phyloP scores from a whole-genome alignment of 2,329 filamentous ascomycete species.

The Ceratocystis variospora region DNA sequence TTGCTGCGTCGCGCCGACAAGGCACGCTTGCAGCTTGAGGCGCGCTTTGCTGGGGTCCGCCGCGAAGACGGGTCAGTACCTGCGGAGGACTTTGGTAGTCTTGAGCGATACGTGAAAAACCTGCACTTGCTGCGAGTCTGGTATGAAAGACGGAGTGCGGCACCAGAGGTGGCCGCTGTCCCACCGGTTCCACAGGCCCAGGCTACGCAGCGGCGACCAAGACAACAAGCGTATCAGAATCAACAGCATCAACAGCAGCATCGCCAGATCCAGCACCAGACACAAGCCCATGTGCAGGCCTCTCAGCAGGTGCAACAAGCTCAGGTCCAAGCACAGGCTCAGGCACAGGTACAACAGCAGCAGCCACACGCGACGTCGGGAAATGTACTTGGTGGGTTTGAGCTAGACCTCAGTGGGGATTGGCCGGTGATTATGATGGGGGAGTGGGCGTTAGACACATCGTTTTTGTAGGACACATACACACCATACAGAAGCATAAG shows the following conservation, averaged over 20 bases:
- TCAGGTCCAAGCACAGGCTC: neutral
- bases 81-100: constrained; percentile 18
- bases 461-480: constrained; percentile 5
- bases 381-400: constrained; percentile 4
- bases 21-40: constrained; percentile 15
- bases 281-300: neutral
- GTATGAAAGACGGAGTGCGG: constrained; percentile 17
- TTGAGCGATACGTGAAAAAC: constrained; percentile 18
- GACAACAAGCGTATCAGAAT: neutral
- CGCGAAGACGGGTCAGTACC: constrained; percentile 11
- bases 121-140: constrained; percentile 17
- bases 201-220: neutral
- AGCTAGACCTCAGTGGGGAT: constrained; percentile 14
- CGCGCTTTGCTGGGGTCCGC: constrained; percentile 16
- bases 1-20: constrained; percentile 16
- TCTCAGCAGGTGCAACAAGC: too few relatives aligned
- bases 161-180: constrained; percentile 11
- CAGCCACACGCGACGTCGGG: neutral
- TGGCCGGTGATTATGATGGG: constrained; percentile 18
- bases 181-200: neutral
- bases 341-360: neutral
- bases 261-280: neutral
- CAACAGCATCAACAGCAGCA: neutral
- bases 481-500: too few relatives aligned
- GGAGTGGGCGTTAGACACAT: constrained; percentile 18